Conservation (phyloP, 305 asterid species). For the Euphrasia arctica region DNA sequence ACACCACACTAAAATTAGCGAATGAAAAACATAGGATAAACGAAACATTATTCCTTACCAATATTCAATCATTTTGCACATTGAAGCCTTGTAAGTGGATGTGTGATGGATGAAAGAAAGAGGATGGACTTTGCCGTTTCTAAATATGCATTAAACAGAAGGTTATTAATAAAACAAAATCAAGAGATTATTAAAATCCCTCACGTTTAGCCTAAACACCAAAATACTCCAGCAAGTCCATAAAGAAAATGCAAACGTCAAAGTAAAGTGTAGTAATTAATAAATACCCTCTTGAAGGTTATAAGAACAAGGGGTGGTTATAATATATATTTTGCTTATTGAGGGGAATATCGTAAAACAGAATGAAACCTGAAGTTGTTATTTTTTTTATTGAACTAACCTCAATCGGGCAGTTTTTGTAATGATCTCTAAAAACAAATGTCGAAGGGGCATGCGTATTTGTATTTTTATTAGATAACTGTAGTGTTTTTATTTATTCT, state of each 20-base stretch:
- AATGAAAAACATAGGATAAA: constrained; percentile 3
- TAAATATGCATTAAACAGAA: constrained; percentile 27
- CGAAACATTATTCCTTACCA: constrained; percentile 45
- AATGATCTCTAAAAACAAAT: no score
- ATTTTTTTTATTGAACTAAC: no score
- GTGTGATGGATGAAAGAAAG: constrained; percentile 88
- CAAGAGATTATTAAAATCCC: not conserved
- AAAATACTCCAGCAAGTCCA: no score
- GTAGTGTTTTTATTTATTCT: not conserved
- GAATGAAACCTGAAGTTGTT: no score
- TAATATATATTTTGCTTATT: no score
- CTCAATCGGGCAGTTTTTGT: no score
- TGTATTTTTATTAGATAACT: not conserved
- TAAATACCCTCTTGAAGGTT: no score
- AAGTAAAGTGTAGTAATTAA: no score
- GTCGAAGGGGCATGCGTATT: not conserved
- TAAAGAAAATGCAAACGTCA: no score
- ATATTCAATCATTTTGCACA: constrained; percentile 96
- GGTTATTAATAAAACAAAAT: constrained; percentile 17
- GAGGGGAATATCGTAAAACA: no score
- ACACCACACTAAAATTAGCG: constrained; percentile 2
- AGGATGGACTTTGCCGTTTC: constrained; percentile 85
- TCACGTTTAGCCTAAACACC: not conserved
- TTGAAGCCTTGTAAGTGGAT: constrained; percentile 96
- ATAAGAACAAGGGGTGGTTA: no score